A percentile compares a stretch with the other conserved stretches of the same genome.
phyloP scores from a whole-genome alignment of 2,329 filamentous ascomycete species.

The Xylaria digitata region DNA sequence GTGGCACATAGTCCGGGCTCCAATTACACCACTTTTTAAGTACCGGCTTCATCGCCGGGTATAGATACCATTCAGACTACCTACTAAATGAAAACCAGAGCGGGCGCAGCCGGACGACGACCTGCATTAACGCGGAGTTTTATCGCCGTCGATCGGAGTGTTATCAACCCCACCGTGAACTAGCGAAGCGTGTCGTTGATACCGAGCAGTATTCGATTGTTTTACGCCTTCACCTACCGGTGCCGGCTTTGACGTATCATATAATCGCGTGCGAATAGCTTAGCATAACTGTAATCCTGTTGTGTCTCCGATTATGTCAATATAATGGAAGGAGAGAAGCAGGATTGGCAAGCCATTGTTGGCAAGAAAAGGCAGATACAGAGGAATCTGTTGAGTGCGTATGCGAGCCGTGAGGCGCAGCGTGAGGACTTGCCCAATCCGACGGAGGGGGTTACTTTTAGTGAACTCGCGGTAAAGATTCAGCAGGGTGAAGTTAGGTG shows the following conservation, averaged over 20 bases:
- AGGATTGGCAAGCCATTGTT: conserved; percentile 22
- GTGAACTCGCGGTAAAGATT: conserved; percentile 26
- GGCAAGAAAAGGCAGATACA: conserved; percentile 21
- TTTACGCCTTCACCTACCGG: background rate
- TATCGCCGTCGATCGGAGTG: conserved; percentile 21
- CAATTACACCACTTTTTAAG: conserved; percentile 22
- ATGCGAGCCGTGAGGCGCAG: background rate
- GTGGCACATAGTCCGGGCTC: background rate
- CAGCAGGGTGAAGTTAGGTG: conserved; percentile 38
- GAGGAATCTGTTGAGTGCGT: background rate
- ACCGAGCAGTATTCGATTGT: background rate
- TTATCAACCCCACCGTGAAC: background rate
- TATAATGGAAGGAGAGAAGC: conserved; percentile 22
- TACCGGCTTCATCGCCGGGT: background rate
- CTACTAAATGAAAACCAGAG: background rate
- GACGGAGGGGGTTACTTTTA: background rate
- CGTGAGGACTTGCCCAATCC: background rate
- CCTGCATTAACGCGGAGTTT: background rate
- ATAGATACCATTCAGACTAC: background rate
- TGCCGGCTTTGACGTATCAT: background rate
- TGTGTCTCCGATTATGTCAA: background rate
- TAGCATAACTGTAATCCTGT: background rate
- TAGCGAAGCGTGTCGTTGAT: background rate
- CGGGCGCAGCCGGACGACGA: background rate
- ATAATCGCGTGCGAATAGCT: background rate